Conservation (phyloP, 768 basidiomycete genomes). For the Xerocomus potaroensis region DNA sequence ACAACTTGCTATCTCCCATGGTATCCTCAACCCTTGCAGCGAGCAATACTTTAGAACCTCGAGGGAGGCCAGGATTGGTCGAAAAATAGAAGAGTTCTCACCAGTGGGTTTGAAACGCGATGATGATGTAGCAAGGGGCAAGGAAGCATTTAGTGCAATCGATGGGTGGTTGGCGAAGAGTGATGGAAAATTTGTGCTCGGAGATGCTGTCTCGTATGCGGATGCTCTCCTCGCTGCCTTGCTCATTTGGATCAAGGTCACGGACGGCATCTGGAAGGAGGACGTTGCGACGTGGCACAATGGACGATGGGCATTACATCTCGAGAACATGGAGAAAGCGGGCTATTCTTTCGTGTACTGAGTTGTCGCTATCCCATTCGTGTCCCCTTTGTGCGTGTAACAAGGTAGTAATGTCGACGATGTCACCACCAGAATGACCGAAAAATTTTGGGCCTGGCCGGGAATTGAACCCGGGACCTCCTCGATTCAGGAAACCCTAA, state of each 20-base stretch:
- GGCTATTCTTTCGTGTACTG: constrained; percentile 24
- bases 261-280: constrained; percentile 32
- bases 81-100: constrained; percentile 34
- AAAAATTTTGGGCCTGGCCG: constrained; percentile 41
- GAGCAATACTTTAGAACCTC: constrained; percentile 32
- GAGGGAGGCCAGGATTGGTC: constrained; percentile 30
- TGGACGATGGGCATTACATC: constrained; percentile 36
- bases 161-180: constrained; percentile 30
- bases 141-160: constrained; percentile 24
- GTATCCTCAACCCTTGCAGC: constrained; percentile 26
- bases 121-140: constrained; percentile 26
- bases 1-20: constrained; percentile 12
- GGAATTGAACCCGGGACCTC: constrained; percentile 62
- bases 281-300: constrained; percentile 35
- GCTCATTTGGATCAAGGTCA: constrained; percentile 34
- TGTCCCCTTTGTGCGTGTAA: too few relatives aligned
- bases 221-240: constrained; percentile 33
- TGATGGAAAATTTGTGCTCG: constrained; percentile 32
- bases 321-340: constrained; percentile 26
- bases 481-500: constrained; percentile 46
- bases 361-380: too few relatives aligned
- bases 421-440: too few relatives aligned
- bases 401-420: too few relatives aligned
- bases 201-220: constrained; percentile 31
- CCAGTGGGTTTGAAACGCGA: constrained; percentile 27